Base-by-base conservation (phyloP, 306 rosid genomes). In the Aeschynomene evenia region DNA sequence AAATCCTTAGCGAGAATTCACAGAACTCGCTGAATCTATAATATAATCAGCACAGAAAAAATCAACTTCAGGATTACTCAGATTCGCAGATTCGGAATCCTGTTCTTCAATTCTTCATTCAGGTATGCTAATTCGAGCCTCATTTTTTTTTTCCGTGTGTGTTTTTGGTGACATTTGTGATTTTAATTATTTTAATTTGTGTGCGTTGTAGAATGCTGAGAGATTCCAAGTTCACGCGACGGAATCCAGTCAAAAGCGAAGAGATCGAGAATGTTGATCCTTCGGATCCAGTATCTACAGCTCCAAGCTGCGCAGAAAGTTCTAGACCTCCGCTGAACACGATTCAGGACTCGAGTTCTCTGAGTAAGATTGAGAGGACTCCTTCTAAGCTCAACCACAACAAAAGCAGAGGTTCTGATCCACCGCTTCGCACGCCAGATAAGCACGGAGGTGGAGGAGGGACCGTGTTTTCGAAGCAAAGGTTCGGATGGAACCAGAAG, bases 401-500 rank as follows among this genome's bases (percentile, higher is more conserved):
- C 7, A 88, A 85, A 57, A 83, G 63, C 29, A 87, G 76, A 73
- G 77, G 51, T 55, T 46, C 85, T 9, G 97, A 90, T 29, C 51
- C 80, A 19, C 15, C 88, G 29, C 86, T 87, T 50, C 97, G 96
- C 39, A 91, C 96, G 0, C 97, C 96, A 46, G 97, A 91, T 61
- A 92, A 76, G 83, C 80, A 77, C 0, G 88, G 70, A 57, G 40
- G 28, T 19, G 62, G 20, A 26, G 63, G 63, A 56, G 73, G 82
- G 21, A 72, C 85, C 70, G 36, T 58, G 42, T 66, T 80, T 6
- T 70, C 71, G 29, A 85, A 78, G 62, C 61, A 60, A 4, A 73
- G 89, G 36, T 94, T 88, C 18, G 97, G 90, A 8, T 88, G 97
- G 95, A 74, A 85, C 51, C 88, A 90, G 65, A 94, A 66, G 83